Percentiles rank a stretch among this genome's conserved stretches.
Evolutionary conservation across 2,329 filamentous ascomycete species (phyloP).

Genomic region (Ceratocystis eucalypticola): DNA sequence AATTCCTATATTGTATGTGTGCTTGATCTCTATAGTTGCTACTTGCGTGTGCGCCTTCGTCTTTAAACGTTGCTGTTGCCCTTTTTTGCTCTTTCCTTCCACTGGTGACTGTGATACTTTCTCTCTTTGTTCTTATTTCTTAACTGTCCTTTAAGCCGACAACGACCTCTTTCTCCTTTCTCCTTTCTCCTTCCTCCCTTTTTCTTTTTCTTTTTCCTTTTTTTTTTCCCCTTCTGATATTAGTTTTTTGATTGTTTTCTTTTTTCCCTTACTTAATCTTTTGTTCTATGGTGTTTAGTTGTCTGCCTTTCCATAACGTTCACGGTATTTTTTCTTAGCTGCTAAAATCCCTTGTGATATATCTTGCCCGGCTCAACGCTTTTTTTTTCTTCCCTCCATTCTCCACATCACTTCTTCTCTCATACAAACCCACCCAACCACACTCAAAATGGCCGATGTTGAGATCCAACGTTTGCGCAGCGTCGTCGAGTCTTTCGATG

Average conservation of each 20-base stretch:
- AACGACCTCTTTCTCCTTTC: not conserved
- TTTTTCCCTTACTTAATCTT: not conserved
- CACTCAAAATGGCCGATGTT: slow-evolving; percentile 68
- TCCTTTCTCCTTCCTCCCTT: not conserved
- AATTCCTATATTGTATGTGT: not conserved
- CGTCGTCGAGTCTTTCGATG: slow-evolving; percentile 71
- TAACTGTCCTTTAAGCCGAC: not conserved
- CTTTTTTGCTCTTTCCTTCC: not conserved
- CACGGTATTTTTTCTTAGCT: not conserved
- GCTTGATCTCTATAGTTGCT: not conserved
- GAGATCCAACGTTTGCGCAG: slow-evolving; percentile 74
- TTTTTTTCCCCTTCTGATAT: slow-evolving; percentile 10
- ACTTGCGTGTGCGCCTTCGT: not conserved
- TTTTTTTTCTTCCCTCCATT: slow-evolving; percentile 8
- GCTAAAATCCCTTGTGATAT: slow-evolving; percentile 10
- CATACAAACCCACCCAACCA: slow-evolving; percentile 18
- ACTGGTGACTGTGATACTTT: not conserved
- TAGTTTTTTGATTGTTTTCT: not conserved
- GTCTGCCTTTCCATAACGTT: not conserved
- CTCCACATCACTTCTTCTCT: slow-evolving; percentile 10
- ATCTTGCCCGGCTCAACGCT: slow-evolving; percentile 5
- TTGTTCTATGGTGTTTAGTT: not conserved
- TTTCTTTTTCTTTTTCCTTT: slow-evolving; percentile 9
- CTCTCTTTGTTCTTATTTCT: not conserved
- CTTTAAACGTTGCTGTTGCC: not conserved